A percentile compares a stretch with the other conserved stretches of the same genome.
Evolutionary conservation across 2,329 filamentous ascomycete genomes (phyloP).

Genomic region (Rhynchosporium agropyri): DNA sequence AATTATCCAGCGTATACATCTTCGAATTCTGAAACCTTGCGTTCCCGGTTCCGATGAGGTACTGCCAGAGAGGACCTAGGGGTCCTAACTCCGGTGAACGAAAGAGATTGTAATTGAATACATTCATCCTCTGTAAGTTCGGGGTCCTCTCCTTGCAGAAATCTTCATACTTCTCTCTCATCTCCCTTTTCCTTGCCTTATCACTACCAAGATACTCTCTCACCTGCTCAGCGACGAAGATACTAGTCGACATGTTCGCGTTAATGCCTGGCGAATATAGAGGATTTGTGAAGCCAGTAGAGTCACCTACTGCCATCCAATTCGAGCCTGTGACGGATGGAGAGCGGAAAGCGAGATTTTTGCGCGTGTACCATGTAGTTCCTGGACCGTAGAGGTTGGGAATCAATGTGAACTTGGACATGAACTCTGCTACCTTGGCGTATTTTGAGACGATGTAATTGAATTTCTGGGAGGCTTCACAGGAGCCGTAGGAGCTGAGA

Average conservation of each 20-base stretch:
- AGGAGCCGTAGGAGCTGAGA: constrained; percentile 31
- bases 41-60: constrained; percentile 30
- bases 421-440: constrained; percentile 34
- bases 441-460: constrained; percentile 37
- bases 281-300: constrained; percentile 40
- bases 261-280: constrained; percentile 40
- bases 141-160: constrained; percentile 30
- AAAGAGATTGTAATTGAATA: constrained; percentile 36
- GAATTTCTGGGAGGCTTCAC: constrained; percentile 39
- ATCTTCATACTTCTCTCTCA: constrained; percentile 26
- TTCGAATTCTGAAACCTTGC: constrained; percentile 21
- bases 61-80: constrained; percentile 35
- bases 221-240: constrained; percentile 27
- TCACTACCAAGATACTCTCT: constrained; percentile 16
- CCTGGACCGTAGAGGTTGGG: constrained; percentile 33
- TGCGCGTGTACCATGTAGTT: constrained; percentile 37
- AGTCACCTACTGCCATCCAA: constrained; percentile 40
- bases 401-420: constrained; percentile 27
- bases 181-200: background rate
- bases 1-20: constrained; percentile 18
- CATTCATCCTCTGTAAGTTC: constrained; percentile 35
- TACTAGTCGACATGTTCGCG: constrained; percentile 24
- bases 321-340: constrained; percentile 35
- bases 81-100: constrained; percentile 31
- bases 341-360: constrained; percentile 29